Conservation (phyloP, 192 early-diverging fungal genomes). For the Jimgerdemannia flammicorona region DNA sequence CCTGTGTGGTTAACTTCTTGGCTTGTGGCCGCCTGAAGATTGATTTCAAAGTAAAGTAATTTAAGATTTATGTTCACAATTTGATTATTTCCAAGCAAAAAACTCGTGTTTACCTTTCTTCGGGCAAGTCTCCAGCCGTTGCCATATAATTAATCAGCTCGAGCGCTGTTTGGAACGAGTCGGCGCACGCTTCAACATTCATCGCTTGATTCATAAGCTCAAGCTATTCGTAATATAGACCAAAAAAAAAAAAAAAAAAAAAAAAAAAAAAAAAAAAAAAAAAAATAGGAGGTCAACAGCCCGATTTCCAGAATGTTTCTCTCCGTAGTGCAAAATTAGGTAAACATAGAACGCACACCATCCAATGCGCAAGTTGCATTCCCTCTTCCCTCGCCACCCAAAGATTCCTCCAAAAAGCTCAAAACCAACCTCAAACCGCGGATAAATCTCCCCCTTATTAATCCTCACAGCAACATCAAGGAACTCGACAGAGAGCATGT, state of each 20-base stretch:
- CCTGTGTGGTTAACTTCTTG: background rate
- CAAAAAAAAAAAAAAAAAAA: no score
- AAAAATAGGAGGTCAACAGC: no score
- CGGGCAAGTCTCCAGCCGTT: slow-evolving; percentile 10
- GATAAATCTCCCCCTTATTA: slow-evolving; percentile 27
- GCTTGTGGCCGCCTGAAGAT: background rate
- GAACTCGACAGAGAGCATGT: slow-evolving; percentile 26
- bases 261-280: no score
- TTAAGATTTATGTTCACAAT: background rate
- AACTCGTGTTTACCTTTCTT: background rate
- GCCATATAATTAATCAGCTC: slow-evolving; percentile 44
- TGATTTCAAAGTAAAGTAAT: background rate
- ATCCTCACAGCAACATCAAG: slow-evolving; percentile 26
- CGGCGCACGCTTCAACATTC: slow-evolving; percentile 62
- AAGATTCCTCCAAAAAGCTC: no score
- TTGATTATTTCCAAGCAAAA: no score
- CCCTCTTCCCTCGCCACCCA: no score
- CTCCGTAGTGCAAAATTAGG: no score
- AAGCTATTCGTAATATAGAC: background rate
- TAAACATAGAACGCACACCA: no score
- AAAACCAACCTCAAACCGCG: slow-evolving; percentile 20
- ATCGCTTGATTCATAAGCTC: slow-evolving; percentile 52
- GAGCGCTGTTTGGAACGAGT: slow-evolving; percentile 57
- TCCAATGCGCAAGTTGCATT: no score
- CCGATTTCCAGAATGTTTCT: no score